Conservation (phyloP, 192 early-diverging fungal species). For the Coemansia umbellata region DNA sequence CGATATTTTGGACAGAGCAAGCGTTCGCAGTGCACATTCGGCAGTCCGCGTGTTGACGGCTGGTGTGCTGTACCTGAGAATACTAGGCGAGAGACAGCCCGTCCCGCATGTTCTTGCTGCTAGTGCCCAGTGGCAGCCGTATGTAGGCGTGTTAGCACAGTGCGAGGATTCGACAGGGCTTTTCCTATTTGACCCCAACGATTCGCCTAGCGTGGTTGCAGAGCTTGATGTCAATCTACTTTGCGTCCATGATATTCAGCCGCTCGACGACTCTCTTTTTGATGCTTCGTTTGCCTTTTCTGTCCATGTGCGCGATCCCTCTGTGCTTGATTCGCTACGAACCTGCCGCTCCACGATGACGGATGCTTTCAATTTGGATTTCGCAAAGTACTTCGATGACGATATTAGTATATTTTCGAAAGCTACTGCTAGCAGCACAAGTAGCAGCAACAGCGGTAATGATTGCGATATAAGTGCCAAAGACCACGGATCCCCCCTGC, state of each 20-base stretch:
- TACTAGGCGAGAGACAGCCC: slow-evolving; percentile 11
- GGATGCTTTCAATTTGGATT: not conserved
- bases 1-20: too few relatives aligned
- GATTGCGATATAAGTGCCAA: not conserved
- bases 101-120: slow-evolving; percentile 25
- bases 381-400: not conserved
- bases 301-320: slow-evolving; percentile 4
- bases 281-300: slow-evolving; percentile 31
- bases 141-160: slow-evolving; percentile 31
- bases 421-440: not conserved
- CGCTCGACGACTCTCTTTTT: slow-evolving; percentile 43
- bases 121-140: slow-evolving; percentile 27
- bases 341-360: not conserved
- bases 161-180: slow-evolving; percentile 27
- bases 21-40: too few relatives aligned
- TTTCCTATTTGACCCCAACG: slow-evolving; percentile 35
- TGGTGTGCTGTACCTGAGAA: slow-evolving; percentile 33
- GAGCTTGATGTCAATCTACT: slow-evolving; percentile 27
- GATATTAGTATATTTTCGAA: not conserved
- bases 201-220: slow-evolving; percentile 17
- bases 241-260: slow-evolving; percentile 20
- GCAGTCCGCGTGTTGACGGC: slow-evolving; percentile 21
- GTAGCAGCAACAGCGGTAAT: not conserved
- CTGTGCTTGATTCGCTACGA: not conserved
- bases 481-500: too few relatives aligned